Evolutionary conservation across 2,329 filamentous ascomycete genomes (phyloP), one percentile per base, ranked within the genome.

Genomic region (Apiospora koreana): DNA sequence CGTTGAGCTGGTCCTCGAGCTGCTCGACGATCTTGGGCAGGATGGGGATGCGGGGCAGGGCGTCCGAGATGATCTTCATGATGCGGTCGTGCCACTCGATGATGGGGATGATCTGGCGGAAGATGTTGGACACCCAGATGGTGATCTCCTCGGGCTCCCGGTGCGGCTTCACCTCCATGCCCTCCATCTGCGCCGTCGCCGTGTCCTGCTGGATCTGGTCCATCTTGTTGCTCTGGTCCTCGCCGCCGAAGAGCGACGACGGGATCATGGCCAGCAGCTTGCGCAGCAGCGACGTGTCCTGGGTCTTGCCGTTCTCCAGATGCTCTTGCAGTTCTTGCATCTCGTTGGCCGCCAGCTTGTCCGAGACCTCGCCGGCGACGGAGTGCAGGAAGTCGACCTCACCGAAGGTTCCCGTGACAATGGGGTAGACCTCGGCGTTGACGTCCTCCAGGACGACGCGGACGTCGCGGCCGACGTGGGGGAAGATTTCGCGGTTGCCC

Each of bases 351-450:
- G 92, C 95, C 72, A 95, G 85, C 83, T 97, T 97, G 81, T 98
- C 95, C 46, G 92, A 93, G 68, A 97, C 89, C 83, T 91, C 89
- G 70, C 89, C 89, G 54, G 88, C 93, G 41, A 97, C 94, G 0
- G 93, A 95, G 83, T 97, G 94, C 72, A 97, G 84, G 83, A 98
- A 98, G 78, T 98, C 95, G 21, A 97, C 95, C 73, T 95, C 95
- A 72, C 95, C 95, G 80, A 98, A 98, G 8, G 95, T 98, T 72
- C 95, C 95, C 1, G 95, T 98, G 65, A 97, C 88, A 72, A 95
- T 84, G 9, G 95, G 95, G 76, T 93, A 97, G 71, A 97, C 93
- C 5, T 86, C 78, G 45, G 85, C 78, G 28, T 86, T 86, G 70
- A 88, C 91, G 58, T 93, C 94, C 42, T 87, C 84, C 38, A 98